Evolutionary conservation across 192 early-diverging fungal genomes (phyloP), one percentile per base, ranked within the genome.

Genomic region (Funneliformis mosseae): DNA sequence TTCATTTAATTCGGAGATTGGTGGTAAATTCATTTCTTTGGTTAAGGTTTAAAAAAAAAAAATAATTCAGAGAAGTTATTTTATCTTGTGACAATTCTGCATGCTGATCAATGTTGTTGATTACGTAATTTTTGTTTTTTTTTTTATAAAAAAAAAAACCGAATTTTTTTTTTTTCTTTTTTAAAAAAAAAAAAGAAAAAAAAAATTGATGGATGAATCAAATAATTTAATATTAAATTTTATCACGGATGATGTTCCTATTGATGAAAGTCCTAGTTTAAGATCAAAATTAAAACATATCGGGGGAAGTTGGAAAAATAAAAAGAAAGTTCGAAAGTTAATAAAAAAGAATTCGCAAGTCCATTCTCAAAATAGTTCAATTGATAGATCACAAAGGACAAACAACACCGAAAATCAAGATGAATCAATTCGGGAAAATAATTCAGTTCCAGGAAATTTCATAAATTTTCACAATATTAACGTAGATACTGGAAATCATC

Each of bases 301-400:
- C 28, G 81, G 83, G 3, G 85, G 85, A 12, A 76, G 85, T 64
- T 86, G 85, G 85, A 86, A 84, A 39, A 83, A 84, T 27, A 28
- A 48, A 63, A 78, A 48, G 6, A 78, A 28, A 27, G 1, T 78
- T 68, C 21, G 76, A n/a, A 78, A 78, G 38, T 10, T 23, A 59
- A 59, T 48, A 63, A 63, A 78, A 48, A 67, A 76, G n/a, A 21
- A n/a, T 77, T 61, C 23, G 43, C 23, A 60, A 74, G n/a, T 11
- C 3, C 50, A 74, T 33, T 59, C 42, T 46, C 46, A 33, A 64
- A 27, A 46, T 42, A 74, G 78, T 69, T 63, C 33, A 81, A 84
- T 62, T 8, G 78, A 18, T 74, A 79, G 43, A 68, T 80, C n/a
- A 27, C 63, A 33, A 50, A 74, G 25, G 23, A 45, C 10, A 48